Conservation (phyloP, 2,329 filamentous ascomycete genomes). For the Sarocladium oryzae region DNA sequence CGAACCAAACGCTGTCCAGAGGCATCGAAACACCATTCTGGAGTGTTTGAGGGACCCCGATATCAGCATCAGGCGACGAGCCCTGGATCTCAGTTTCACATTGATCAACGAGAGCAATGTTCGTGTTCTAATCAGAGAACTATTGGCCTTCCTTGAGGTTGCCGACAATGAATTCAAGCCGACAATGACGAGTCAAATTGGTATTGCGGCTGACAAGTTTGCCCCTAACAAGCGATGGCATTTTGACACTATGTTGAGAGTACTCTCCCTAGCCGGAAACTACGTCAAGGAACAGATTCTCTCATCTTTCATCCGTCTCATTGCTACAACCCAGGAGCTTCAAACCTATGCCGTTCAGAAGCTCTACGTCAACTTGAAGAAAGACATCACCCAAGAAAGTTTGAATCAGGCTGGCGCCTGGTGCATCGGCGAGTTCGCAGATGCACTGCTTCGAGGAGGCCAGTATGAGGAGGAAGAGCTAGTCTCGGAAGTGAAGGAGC, state of each 20-base stretch:
- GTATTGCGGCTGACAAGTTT: conserved; percentile 91
- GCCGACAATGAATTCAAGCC: conserved; percentile 99
- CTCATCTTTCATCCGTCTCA: conserved; percentile 91
- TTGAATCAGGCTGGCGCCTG: conserved; percentile 88
- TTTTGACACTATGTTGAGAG: conserved; percentile 92
- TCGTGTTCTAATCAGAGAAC: conserved; percentile 82
- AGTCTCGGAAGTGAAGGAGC: conserved; percentile 72
- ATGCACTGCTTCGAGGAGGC: conserved; percentile 79
- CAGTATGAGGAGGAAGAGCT: conserved; percentile 93
- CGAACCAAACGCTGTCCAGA: conserved; percentile 93
- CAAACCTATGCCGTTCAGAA: conserved; percentile 97
- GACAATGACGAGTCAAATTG: conserved; percentile 96
- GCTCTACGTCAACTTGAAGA: conserved; percentile 81
- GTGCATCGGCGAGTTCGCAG: conserved; percentile 97
- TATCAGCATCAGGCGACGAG: conserved; percentile 92
- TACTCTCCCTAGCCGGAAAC: conserved; percentile 88
- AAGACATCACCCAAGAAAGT: conserved; percentile 96
- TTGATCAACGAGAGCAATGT: conserved; percentile 97
- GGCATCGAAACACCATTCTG: conserved; percentile 94
- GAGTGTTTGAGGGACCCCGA: conserved; percentile 95
- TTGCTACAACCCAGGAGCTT: conserved; percentile 88
- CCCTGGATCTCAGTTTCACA: conserved; percentile 96
- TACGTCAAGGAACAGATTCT: conserved; percentile 97
- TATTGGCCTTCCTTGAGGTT: conserved; percentile 91
- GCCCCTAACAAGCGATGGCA: conserved; percentile 98